A percentile compares a stretch with the other conserved stretches of the same genome.
Conservation (phyloP, 345 rosid species). For the Euphorbia lathyris region DNA sequence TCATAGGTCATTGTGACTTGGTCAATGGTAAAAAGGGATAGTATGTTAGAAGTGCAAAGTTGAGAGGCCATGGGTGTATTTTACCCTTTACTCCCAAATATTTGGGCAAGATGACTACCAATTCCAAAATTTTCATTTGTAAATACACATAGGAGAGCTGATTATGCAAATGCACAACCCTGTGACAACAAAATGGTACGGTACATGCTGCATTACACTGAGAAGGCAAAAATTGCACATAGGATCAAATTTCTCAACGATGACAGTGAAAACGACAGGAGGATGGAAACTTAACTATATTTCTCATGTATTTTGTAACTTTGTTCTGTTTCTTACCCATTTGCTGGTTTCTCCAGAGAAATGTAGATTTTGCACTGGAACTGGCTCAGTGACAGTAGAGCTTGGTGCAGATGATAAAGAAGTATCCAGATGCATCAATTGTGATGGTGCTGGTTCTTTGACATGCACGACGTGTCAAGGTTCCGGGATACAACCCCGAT, state of each 20-base stretch:
- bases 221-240: background rate
- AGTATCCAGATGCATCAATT: constrained; percentile 72
- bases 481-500: constrained; percentile 91
- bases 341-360: constrained; percentile 40
- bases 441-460: constrained; percentile 79
- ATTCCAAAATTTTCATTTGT: background rate
- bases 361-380: constrained; percentile 85
- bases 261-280: too few relatives aligned
- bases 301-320: background rate
- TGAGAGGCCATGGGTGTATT: too few relatives aligned
- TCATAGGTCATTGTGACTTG: too few relatives aligned
- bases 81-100: too few relatives aligned
- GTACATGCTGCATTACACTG: background rate
- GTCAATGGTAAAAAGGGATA: too few relatives aligned
- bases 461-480: constrained; percentile 99
- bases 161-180: background rate
- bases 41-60: too few relatives aligned
- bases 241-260: too few relatives aligned
- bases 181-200: background rate
- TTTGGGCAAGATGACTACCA: background rate
- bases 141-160: background rate
- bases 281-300: background rate
- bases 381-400: constrained; percentile 61
- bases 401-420: constrained; percentile 80
- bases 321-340: constrained; percentile 2